Evolutionary conservation across 1,139 yeast genomes (phyloP).

Genomic region (Pichia sp.): DNA sequence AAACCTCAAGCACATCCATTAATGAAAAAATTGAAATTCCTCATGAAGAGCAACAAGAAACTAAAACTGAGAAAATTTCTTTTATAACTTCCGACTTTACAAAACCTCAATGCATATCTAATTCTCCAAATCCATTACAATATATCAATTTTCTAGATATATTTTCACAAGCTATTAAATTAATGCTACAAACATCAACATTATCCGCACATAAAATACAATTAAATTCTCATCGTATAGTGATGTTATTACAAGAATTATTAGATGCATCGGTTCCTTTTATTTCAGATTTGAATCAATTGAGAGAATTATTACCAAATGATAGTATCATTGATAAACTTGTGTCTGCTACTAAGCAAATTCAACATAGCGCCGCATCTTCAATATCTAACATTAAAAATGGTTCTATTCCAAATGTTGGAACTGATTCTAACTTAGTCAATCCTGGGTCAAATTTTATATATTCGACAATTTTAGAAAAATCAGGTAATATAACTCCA

Average conservation of each 20-base stretch:
- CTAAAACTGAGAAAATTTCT: no score
- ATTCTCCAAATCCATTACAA: constrained; percentile 39
- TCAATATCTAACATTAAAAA: constrained; percentile 25
- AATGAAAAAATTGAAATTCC: no score
- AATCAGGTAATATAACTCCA: constrained; percentile 40
- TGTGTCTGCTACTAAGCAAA: constrained; percentile 34
- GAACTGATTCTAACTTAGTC: constrained; percentile 1
- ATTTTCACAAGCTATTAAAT: constrained; percentile 46
- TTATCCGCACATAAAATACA: constrained; percentile 53
- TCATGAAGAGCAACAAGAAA: no score
- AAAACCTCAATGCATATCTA: constrained; percentile 10
- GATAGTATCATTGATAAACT: constrained; percentile 38
- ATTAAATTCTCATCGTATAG: constrained; percentile 59
- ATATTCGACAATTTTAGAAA: constrained; percentile 25
- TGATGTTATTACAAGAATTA: constrained; percentile 59
- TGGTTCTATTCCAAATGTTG: constrained; percentile 13
- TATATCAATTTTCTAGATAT: constrained; percentile 52
- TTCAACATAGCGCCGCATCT: constrained; percentile 28
- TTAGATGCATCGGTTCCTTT: constrained; percentile 73
- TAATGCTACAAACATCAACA: constrained; percentile 52
- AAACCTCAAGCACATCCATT: no score
- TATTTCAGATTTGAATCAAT: constrained; percentile 63
- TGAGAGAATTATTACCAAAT: constrained; percentile 63
- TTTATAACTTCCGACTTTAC: no score
- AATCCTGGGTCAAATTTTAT: neutral